A percentile compares a stretch with the other conserved stretches of the same genome.
Conservation (phyloP, 345 rosid species). For the Aquilaria sinensis region DNA sequence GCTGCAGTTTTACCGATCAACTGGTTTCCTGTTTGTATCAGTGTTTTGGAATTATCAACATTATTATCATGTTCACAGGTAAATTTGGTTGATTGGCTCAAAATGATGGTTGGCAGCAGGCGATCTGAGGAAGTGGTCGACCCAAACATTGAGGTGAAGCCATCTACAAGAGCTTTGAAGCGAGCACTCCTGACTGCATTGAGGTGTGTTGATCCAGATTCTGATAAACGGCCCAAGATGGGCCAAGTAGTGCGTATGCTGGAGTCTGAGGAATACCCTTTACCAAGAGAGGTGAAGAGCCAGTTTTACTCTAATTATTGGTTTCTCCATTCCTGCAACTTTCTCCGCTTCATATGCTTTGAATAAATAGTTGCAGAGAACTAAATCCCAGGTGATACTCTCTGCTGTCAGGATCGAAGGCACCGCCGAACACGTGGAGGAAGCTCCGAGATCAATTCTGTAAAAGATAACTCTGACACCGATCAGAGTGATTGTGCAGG, state of each 20-base stretch:
- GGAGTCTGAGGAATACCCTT: slow-evolving; percentile 93
- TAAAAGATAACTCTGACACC: slow-evolving; percentile 69
- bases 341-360: background rate
- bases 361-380: background rate
- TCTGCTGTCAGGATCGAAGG: slow-evolving; percentile 61
- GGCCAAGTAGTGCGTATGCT: slow-evolving; percentile 99
- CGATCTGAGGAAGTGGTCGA: slow-evolving; percentile 93
- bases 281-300: slow-evolving; percentile 86
- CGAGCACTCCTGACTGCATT: slow-evolving; percentile 90
- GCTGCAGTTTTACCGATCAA: too few species aligned
- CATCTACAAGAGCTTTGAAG: slow-evolving; percentile 83
- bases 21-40: too few species aligned
- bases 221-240: slow-evolving; percentile 93
- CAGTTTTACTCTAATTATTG: too few species aligned
- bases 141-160: slow-evolving; percentile 77
- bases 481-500: slow-evolving; percentile 51
- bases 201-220: slow-evolving; percentile 95
- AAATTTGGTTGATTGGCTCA: slow-evolving; percentile 95
- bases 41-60: background rate
- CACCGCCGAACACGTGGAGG: slow-evolving; percentile 57
- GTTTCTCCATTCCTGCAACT: background rate
- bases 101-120: slow-evolving; percentile 96
- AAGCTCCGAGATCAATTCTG: slow-evolving; percentile 67
- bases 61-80: slow-evolving; percentile 41
- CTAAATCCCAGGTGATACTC: slow-evolving; percentile 2